A percentile compares a stretch with the other conserved stretches of the same genome.
Evolutionary conservation across 106 monocot species (phyloP).

Genomic region (Posidonia australis): DNA sequence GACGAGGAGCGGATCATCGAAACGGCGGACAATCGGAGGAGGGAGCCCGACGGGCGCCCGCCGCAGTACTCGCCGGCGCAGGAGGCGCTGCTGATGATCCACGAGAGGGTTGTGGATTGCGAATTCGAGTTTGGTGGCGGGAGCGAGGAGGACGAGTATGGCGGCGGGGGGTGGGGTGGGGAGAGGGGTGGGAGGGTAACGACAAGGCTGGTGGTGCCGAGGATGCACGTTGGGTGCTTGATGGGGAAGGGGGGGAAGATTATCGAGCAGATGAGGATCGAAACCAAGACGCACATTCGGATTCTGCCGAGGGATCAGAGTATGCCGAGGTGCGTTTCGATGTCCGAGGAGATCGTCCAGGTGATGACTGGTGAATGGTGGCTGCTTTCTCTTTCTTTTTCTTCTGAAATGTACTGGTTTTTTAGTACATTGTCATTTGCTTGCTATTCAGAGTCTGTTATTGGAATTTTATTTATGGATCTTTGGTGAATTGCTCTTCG

Average conservation of each 20-base stretch:
- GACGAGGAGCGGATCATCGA: constrained; percentile 85
- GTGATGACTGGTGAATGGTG: constrained; percentile 13
- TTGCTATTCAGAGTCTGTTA: neutral
- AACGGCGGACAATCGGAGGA: constrained; percentile 50
- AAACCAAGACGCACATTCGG: constrained; percentile 91
- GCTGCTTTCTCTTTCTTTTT: neutral
- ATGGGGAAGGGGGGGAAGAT: constrained; percentile 95
- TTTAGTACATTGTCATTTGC: neutral
- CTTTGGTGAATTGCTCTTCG: too few species aligned
- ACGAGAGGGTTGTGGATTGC: constrained; percentile 54
- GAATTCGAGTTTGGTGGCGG: constrained; percentile 2
- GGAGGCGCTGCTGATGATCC: constrained; percentile 70
- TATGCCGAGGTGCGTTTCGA: constrained; percentile 68
- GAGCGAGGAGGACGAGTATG: constrained; percentile 15
- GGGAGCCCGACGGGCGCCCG: constrained; percentile 80
- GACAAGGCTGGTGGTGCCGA: constrained; percentile 76
- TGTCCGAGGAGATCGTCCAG: constrained; percentile 87
- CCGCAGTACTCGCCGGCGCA: constrained; percentile 84
- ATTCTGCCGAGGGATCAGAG: constrained; percentile 78
- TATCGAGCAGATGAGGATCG: constrained; percentile 97
- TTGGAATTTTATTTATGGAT: neutral
- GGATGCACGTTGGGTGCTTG: constrained; percentile 80
- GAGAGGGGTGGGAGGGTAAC: constrained; percentile 40
- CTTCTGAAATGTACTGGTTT: neutral
- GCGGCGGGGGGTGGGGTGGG: constrained; percentile 23